phyloP scores from a whole-genome alignment of 1,284 basidiomycete species.

The Malassezia cuniculi region DNA sequence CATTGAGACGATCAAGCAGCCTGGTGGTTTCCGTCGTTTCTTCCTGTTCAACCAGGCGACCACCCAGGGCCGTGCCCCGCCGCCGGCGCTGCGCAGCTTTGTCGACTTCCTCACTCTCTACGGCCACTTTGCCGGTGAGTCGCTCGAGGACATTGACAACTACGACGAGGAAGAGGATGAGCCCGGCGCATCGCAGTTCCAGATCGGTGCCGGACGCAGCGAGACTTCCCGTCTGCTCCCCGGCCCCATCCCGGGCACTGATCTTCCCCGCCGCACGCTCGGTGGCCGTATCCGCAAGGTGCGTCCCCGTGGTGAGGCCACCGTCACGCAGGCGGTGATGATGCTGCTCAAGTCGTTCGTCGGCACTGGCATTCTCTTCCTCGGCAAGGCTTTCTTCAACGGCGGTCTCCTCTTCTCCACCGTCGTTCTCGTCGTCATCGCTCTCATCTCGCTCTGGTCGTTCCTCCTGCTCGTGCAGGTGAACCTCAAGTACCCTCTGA shows the following conservation, averaged over 20 bases:
- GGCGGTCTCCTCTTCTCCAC: conserved; percentile 85
- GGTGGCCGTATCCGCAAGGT: neutral
- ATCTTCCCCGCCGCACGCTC: too few species aligned
- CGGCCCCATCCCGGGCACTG: conserved; percentile 12
- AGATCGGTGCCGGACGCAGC: conserved; percentile 14
- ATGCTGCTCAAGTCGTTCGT: conserved; percentile 68
- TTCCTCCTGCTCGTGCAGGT: conserved; percentile 84
- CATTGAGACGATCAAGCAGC: conserved; percentile 32
- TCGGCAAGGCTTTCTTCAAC: conserved; percentile 94
- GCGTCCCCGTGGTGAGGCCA: conserved; percentile 33
- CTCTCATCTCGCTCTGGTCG: conserved; percentile 76
- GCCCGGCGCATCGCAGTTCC: conserved; percentile 16
- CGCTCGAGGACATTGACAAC: conserved; percentile 34
- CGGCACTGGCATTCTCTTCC: conserved; percentile 87
- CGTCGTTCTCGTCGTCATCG: conserved; percentile 65
- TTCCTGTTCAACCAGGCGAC: conserved; percentile 34
- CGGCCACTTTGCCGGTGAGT: conserved; percentile 41
- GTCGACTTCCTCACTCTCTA: conserved; percentile 43
- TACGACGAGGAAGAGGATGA: conserved; percentile 31
- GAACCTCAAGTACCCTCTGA: conserved; percentile 76
- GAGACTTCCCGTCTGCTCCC: conserved; percentile 29
- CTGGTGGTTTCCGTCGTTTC: conserved; percentile 39
- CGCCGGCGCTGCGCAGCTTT: conserved; percentile 37
- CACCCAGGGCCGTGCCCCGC: conserved; percentile 32
- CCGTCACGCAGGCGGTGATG: conserved; percentile 40